Conservation (phyloP, 2,329 filamentous ascomycete genomes). For the Colletotrichum cereale region DNA sequence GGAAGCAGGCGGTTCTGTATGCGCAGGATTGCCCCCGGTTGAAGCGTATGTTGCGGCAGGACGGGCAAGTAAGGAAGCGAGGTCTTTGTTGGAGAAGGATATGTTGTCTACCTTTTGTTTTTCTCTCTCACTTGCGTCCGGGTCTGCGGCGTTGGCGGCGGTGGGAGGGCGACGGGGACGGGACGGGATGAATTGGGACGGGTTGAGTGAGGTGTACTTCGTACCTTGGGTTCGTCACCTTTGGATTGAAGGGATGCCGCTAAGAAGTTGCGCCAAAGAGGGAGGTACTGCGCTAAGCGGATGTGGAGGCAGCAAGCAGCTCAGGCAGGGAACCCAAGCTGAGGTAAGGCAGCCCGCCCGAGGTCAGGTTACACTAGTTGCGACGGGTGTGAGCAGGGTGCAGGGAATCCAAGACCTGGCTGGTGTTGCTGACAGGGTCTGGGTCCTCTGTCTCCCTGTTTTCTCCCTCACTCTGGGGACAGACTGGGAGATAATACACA, state of each 20-base stretch:
- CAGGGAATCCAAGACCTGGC: background rate
- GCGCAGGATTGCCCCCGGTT: constrained; percentile 33
- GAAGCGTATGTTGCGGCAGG: constrained; percentile 30
- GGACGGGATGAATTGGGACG: constrained; percentile 20
- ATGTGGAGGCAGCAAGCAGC: background rate
- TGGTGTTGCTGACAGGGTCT: background rate
- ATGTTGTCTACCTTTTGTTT: constrained; percentile 36
- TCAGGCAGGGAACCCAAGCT: background rate
- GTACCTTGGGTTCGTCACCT: constrained; percentile 21
- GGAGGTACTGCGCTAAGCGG: constrained; percentile 4
- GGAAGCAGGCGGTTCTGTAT: constrained; percentile 37
- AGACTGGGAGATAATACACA: no score
- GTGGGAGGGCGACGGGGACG: constrained; percentile 22
- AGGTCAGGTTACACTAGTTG: no score
- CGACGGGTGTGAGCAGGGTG: background rate
- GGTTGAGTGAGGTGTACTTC: background rate
- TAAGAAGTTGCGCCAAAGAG: constrained; percentile 14
- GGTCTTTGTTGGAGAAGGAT: constrained; percentile 38
- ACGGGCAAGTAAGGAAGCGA: constrained; percentile 25
- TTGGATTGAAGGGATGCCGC: constrained; percentile 12
- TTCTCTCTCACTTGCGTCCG: constrained; percentile 5
- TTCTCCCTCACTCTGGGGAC: background rate
- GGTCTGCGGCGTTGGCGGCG: constrained; percentile 14
- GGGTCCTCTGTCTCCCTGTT: background rate
- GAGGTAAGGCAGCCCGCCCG: constrained; percentile 5